A percentile compares a stretch with the other conserved stretches of the same genome.
Conservation (phyloP, 306 rosid species). For the Cucumis melo region DNA sequence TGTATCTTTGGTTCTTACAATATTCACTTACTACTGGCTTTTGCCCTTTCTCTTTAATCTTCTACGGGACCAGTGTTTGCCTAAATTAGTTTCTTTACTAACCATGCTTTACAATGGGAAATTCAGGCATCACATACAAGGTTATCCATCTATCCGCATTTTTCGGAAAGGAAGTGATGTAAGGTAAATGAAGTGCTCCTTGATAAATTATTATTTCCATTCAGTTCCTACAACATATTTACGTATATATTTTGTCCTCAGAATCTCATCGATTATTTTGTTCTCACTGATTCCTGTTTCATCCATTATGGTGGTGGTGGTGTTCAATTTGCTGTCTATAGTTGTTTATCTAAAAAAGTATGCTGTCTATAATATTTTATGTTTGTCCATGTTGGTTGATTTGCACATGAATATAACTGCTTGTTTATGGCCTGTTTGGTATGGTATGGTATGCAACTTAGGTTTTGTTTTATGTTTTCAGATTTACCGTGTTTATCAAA, state of each 20-base stretch:
- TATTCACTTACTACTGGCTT: not conserved
- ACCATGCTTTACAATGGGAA: constrained; percentile 13
- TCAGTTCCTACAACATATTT: not conserved
- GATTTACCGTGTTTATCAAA: no score
- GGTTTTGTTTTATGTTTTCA: no score
- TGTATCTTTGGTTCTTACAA: not conserved
- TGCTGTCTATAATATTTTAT: not conserved
- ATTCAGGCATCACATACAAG: constrained; percentile 91
- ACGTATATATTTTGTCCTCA: not conserved
- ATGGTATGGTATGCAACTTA: no score
- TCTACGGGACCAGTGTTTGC: not conserved
- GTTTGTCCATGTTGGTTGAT: not conserved
- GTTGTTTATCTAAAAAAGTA: no score
- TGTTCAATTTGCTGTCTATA: not conserved
- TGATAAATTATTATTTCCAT: not conserved
- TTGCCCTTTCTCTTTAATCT: not conserved
- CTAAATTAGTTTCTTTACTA: constrained; percentile 4
- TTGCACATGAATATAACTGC: not conserved
- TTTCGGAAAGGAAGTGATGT: constrained; percentile 90
- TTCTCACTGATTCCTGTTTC: no score
- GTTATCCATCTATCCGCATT: constrained; percentile 95
- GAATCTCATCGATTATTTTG: not conserved
- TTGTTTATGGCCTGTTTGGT: not conserved
- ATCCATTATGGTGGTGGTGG: not conserved
- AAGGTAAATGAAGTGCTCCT: constrained; percentile 32